These are phyloP conservation scores for Suillus cothurnatus DNA, from an alignment of 768 basidiomycete species.

Conservation along the genomic window DNA sequence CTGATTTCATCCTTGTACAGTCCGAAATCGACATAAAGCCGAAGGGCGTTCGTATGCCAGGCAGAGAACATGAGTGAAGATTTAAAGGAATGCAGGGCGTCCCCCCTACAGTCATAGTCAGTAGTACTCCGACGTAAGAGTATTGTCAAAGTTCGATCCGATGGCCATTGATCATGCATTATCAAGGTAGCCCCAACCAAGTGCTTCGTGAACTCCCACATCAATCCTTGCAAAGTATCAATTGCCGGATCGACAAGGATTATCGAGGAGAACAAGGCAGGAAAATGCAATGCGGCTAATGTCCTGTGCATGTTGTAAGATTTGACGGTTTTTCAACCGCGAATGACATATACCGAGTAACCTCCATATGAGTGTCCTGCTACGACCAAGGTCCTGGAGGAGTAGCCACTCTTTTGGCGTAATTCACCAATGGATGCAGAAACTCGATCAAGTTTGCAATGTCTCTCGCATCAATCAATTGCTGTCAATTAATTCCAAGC, in stretches of 20 bases:
- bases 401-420: conserved; percentile 52
- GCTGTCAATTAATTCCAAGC: neutral
- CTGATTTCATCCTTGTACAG: conserved; percentile 39
- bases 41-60: conserved; percentile 69
- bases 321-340: neutral
- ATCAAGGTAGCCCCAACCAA: conserved; percentile 48
- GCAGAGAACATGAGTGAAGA: conserved; percentile 64
- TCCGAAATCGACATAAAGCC: conserved; percentile 63
- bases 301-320: conserved; percentile 39
- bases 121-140: no score
- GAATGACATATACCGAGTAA: conserved; percentile 61
- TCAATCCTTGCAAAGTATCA: neutral
- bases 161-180: conserved; percentile 65
- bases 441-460: conserved; percentile 63
- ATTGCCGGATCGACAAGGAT: conserved; percentile 83
- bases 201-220: neutral
- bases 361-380: conserved; percentile 89
- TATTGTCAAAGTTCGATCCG: conserved; percentile 21
- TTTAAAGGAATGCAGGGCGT: conserved; percentile 52
- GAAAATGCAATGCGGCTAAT: conserved; percentile 63
- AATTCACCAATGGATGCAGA: conserved; percentile 39
- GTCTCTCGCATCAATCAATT: conserved; percentile 84
- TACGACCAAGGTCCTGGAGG: conserved; percentile 54
- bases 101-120: conserved; percentile 45
- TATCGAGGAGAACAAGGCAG: conserved; percentile 69